phyloP scores from a whole-genome alignment of 257 asterid genomes.

The Fraxinus excelsior region DNA sequence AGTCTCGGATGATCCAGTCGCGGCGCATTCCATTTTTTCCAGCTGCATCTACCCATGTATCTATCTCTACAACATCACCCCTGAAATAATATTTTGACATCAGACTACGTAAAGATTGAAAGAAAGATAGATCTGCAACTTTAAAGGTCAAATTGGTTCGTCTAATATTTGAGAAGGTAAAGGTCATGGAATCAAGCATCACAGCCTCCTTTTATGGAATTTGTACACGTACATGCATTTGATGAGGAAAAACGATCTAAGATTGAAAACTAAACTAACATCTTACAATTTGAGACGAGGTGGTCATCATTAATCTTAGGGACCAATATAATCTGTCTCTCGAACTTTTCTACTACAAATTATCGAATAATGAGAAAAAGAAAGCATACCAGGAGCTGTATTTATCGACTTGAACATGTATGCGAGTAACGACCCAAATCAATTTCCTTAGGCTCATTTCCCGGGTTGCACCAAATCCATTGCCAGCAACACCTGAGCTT shows the following conservation, averaged over 20 bases:
- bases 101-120: background rate
- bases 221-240: too few relatives aligned
- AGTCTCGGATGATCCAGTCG: conserved; percentile 83
- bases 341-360: too few relatives aligned
- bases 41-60: conserved; percentile 91
- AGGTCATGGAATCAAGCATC: too few relatives aligned
- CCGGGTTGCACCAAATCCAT: conserved; percentile 83
- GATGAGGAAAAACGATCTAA: too few relatives aligned
- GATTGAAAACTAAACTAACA: too few relatives aligned
- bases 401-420: conserved; percentile 63
- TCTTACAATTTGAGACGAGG: too few relatives aligned
- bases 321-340: too few relatives aligned
- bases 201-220: too few relatives aligned
- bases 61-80: conserved; percentile 89
- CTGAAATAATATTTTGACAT: conserved; percentile 27
- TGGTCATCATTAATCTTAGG: too few relatives aligned
- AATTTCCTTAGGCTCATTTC: conserved; percentile 81
- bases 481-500: conserved; percentile 70
- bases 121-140: background rate
- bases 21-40: conserved; percentile 93
- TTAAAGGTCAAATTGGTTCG: too few relatives aligned
- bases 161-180: background rate
- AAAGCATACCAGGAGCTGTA: conserved; percentile 72
- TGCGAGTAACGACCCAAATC: conserved; percentile 82
- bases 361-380: background rate